These are phyloP conservation scores for Platanus orientalis DNA, from an alignment of 164 flowering plant species.

Conservation along the genomic window DNA sequence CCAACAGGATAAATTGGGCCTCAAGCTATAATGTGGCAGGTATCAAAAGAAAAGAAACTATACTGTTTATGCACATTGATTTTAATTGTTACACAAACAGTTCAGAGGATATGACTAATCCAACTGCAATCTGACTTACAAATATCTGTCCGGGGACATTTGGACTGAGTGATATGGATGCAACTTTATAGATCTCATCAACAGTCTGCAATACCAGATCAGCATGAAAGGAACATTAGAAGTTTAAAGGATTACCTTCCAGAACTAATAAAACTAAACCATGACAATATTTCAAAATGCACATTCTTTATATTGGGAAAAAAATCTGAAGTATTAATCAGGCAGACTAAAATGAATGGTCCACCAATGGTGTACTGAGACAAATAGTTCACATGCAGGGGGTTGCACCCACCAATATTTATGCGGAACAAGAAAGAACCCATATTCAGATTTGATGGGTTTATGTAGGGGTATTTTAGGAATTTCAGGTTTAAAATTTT, in stretches of 20 bases:
- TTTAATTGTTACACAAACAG: background rate
- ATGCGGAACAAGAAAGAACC: too few species aligned
- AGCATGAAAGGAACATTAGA: constrained; percentile 13
- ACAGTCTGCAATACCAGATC: constrained; percentile 65
- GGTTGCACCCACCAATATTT: too few species aligned
- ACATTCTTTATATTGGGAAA: background rate
- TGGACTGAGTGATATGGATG: constrained; percentile 91
- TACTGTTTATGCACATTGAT: background rate
- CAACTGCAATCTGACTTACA: constrained; percentile 41
- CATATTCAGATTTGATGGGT: too few species aligned
- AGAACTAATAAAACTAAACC: background rate
- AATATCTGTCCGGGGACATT: constrained; percentile 97
- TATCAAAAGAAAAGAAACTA: background rate
- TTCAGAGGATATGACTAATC: background rate
- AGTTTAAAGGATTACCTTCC: background rate
- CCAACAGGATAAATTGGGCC: background rate
- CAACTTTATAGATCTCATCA: constrained; percentile 92
- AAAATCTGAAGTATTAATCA: background rate
- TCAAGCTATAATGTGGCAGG: background rate
- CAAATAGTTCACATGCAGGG: too few species aligned
- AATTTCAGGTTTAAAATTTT: too few species aligned
- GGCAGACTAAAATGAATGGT: background rate
- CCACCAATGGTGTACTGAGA: background rate
- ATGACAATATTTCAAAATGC: background rate
- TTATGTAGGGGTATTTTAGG: too few species aligned